Evolutionary conservation across 2,329 filamentous ascomycete species (phyloP), one percentile per base, ranked within the genome.

Genomic region (Cercospora nicotianae): DNA sequence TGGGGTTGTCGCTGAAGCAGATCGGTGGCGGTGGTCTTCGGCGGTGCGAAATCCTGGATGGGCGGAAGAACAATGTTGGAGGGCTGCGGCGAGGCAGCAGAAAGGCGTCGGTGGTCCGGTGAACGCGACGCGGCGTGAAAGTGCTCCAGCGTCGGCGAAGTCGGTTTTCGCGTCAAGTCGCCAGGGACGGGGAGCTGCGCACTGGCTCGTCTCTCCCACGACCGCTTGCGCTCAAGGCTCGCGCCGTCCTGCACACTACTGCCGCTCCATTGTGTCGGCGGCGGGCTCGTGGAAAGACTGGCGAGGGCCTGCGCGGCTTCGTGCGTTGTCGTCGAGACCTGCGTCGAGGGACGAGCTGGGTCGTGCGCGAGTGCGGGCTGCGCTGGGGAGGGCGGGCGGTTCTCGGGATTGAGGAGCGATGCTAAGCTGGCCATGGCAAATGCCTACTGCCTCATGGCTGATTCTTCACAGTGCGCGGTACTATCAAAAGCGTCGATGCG

Each of bases 71-170:
- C 68, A 75, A 79, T 64, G 75, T 76, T 67, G 68, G 79, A 42
- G 73, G 75, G 65, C 73, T 72, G 36, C 70, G 73, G 68, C 75
- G 75, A 69, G 75, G 72, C 62, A 72, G 81, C 70, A 74, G 81
- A 77, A 10, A 68, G 30, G n/a, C 75, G 69, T 63, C 78, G 77
- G 71, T 81, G 79, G 67, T 83, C 80, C 48, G 82, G 82, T 58
- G 81, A 83, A 42, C 77, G 77, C 45, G 81, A 81, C 55, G 78
- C 77, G 69, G 83, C 79, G 69, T 82, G 81, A 72, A 83, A 83
- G 58, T 82, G 81, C 26, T 83, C 80, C 55, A 84, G 78, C 2
- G 82, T 81, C 4, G 83, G 82, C 28, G 82, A 83, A 74, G 48
- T 55, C 48, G 48, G 48, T 55, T 55, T 55, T 55, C 48, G 48